Evolutionary conservation across 2,329 filamentous ascomycete genomes (phyloP), one percentile per base, ranked within the genome.

Genomic region (Pyricularia sp.): DNA sequence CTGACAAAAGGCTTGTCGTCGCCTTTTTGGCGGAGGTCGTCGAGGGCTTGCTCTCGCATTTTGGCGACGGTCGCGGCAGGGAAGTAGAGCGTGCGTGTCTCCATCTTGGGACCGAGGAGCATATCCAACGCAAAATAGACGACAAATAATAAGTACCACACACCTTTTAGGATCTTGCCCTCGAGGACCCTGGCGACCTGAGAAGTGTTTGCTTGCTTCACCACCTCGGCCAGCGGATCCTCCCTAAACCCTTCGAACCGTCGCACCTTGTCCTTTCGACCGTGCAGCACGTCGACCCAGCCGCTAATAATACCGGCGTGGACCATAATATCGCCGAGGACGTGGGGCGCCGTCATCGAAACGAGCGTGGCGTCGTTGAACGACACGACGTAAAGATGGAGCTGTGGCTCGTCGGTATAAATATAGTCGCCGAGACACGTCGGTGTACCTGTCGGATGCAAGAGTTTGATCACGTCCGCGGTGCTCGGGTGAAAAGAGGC

Each of bases 231-330:
- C 12, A 63, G 2, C 13, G 62, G 62, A 62, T 81, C 78, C 2
- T 73, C 67, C 4, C 70, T 68, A 1, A 73, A 70, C 5, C 73
- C 74, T 2, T 70, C 66, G 6, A 78, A 63, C 3, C 71, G 70
- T 6, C 71, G 71, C 0, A 82, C 73, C 44, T 80, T 73, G 8
- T 69, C 67, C 24, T 78, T 76, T 4, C 73, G 69, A 1, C 77
- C 78, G 9, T 73, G 73, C 2, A 84, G 68, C 0, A 79, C 74
- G 0, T 75, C 70, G 0, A 74, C 78, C 81, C 81, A 84, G 10
- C 74, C 77, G 0, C 73, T 67, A 7, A 82, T 68, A 13, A 84
- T 69, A 3, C 71, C 75, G 4, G 72, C 68, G 53, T 73, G 73
- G 4, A 78, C 80, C 69, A 80, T 74, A 2, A 73, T 78, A 66